These are phyloP conservation scores for Botrytis elliptica DNA, from an alignment of 2,329 filamentous ascomycete genomes.

Conservation along the genomic window DNA sequence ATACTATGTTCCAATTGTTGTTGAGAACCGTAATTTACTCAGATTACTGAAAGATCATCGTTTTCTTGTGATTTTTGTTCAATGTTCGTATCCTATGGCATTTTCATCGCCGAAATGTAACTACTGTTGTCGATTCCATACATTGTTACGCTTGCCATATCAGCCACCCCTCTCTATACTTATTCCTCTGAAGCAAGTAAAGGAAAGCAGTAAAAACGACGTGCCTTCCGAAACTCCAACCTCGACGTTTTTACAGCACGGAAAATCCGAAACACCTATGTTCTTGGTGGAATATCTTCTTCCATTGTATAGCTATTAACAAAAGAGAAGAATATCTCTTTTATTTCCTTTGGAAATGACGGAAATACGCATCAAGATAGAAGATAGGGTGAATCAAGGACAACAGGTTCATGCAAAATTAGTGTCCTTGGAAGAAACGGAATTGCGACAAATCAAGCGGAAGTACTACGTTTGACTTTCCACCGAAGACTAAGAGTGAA, in stretches of 20 bases:
- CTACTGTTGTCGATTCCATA: background rate
- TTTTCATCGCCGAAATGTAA: accelerated
- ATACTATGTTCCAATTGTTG: too few species aligned
- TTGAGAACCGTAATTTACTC: accelerated
- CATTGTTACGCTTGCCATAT: accelerated
- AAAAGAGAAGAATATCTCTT: background rate
- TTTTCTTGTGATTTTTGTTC: background rate
- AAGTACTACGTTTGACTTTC: too few species aligned
- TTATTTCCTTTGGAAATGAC: too few species aligned
- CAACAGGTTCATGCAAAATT: too few species aligned
- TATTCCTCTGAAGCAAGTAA: background rate
- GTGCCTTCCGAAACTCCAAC: background rate
- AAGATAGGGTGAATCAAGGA: too few species aligned
- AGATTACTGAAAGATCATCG: background rate
- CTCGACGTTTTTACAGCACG: background rate
- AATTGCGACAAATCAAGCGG: too few species aligned
- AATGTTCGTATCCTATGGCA: accelerated
- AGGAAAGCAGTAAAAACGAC: accelerated
- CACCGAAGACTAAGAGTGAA: too few species aligned
- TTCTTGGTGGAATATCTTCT: accelerated
- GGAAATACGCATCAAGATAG: too few species aligned
- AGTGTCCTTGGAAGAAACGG: accelerated
- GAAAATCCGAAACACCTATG: accelerated
- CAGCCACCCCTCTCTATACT: accelerated
- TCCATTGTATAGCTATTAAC: background rate